Percentiles rank a stretch among this genome's conserved stretches.
These are phyloP conservation scores for Solanum hybrid DNA, from an alignment of 305 asterid genomes.

Conservation along the genomic window DNA sequence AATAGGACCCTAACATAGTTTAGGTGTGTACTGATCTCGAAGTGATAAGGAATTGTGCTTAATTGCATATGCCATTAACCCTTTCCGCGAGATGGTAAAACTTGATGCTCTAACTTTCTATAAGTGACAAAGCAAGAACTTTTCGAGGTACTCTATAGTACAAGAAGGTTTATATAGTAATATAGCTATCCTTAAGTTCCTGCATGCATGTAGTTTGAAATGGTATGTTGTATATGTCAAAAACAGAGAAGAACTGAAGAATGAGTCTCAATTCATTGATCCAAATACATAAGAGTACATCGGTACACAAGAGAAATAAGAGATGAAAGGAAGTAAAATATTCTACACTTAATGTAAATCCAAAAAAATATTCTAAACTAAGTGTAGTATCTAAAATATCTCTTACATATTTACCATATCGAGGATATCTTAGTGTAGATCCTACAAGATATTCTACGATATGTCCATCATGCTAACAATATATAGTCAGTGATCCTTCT, in stretches of 20 bases:
- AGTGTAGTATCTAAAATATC: not conserved
- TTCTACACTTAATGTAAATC: not conserved
- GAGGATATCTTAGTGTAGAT: not conserved
- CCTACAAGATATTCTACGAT: not conserved
- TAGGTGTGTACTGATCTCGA: not conserved
- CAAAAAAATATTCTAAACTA: not conserved
- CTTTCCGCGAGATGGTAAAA: constrained; percentile 13
- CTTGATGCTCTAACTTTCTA: constrained; percentile 25
- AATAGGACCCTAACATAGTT: not conserved
- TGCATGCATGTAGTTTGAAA: not conserved
- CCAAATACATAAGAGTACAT: not conserved
- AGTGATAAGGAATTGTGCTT: constrained; percentile 22
- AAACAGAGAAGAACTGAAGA: not conserved
- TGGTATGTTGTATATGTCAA: not conserved
- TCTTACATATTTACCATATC: not conserved
- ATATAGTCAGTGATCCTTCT: not conserved
- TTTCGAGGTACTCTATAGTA: not conserved
- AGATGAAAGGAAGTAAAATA: not conserved
- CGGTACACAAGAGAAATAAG: not conserved
- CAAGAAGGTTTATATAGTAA: constrained; percentile 4
- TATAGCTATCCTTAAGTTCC: constrained; percentile 11
- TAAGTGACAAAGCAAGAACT: constrained; percentile 14
- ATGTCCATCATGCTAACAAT: not conserved
- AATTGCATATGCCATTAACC: constrained; percentile 5
- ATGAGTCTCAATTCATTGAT: not conserved